Evolutionary conservation across 108 stramenopile species (phyloP), one percentile per base, ranked within the genome.

Genomic region (Conticribra guillardii): DNA sequence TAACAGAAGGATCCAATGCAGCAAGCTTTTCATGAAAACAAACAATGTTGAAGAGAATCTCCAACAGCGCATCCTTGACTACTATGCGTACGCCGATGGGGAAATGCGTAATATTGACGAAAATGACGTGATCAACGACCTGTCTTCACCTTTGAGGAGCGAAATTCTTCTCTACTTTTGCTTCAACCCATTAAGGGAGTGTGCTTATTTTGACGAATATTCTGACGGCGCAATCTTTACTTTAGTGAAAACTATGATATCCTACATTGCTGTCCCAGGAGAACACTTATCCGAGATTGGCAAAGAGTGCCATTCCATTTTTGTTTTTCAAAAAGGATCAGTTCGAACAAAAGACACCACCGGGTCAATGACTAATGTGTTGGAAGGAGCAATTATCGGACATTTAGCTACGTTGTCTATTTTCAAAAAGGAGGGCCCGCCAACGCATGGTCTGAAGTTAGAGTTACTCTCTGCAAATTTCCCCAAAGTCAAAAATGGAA

Each of bases 41-140:
- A 44, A 76, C 31, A 46, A 46, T 18, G 67, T 81, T 0, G 44
- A 44, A 3, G 26, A 59, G 48, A 67, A 51, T 1, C 45, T 77
- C 0, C 57, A 69, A 27, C 27, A 46, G 0, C 56, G 75, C 15
- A 70, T 84, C 5, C 17, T 74, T 7, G 84, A 78, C 22, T 84
- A 73, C 45, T 84, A 74, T 55, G 32, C 54, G 0, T 84, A 84
- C 57, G 74, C 54, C 1, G 80, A 84, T 41, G 51, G 30, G 0
- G 79, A 84, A 47, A 66, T 84, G 59, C 37, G 65, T 8, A 84
- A 84, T 41, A 58, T 84, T 22, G 76, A 84, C 54, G 84, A 81
- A 32, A 34, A 33, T 18, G 37, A 50, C 21, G 53, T 84, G 30
- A 27, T 84, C 2, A 30, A 37, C 17, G 76, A 84, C 19, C 46